These are phyloP conservation scores for Malassezia nana DNA, from an alignment of 1,284 basidiomycete species.

Conservation along the genomic window DNA sequence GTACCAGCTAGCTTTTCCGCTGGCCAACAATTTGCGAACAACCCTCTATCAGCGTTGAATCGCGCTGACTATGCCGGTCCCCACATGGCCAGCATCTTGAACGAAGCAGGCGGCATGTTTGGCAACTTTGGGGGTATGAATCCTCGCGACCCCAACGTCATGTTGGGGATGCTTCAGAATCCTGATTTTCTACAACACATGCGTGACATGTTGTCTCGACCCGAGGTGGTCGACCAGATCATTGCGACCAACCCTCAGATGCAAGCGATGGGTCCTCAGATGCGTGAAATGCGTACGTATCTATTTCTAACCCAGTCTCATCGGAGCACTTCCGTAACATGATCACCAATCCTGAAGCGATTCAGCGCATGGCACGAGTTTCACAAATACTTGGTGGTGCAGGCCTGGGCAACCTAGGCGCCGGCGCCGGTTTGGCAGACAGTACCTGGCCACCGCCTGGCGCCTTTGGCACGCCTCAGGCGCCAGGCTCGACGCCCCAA, in stretches of 20 bases:
- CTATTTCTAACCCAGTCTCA: slow-evolving; percentile 19
- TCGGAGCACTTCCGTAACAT: slow-evolving; percentile 40
- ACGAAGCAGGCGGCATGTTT: slow-evolving; percentile 34
- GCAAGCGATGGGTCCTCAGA: slow-evolving; percentile 34
- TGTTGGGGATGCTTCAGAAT: slow-evolving; percentile 42
- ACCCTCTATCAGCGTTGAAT: slow-evolving; percentile 41
- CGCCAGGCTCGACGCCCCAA: not conserved
- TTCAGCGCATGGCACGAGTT: slow-evolving; percentile 39
- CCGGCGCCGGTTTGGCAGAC: slow-evolving; percentile 20
- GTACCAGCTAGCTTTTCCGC: slow-evolving; percentile 41
- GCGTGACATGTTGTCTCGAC: slow-evolving; percentile 37
- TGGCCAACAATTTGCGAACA: slow-evolving; percentile 43
- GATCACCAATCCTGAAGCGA: slow-evolving; percentile 41
- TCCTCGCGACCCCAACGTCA: slow-evolving; percentile 43
- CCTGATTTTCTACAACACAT: slow-evolving; percentile 40
- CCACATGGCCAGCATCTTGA: slow-evolving; percentile 41
- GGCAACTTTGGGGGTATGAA: slow-evolving; percentile 40
- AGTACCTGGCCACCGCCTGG: slow-evolving; percentile 32
- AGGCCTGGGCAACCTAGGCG: not conserved
- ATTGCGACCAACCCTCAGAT: slow-evolving; percentile 42
- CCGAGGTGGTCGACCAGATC: slow-evolving; percentile 44
- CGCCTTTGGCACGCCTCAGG: slow-evolving; percentile 22
- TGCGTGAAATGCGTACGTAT: slow-evolving; percentile 30
- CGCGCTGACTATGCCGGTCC: slow-evolving; percentile 43
- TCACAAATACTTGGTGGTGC: slow-evolving; percentile 30